A percentile compares a stretch with the other conserved stretches of the same genome.
Evolutionary conservation across 495 filamentous ascomycete species (phyloP).

Genomic region (Tuber umbilicatum): DNA sequence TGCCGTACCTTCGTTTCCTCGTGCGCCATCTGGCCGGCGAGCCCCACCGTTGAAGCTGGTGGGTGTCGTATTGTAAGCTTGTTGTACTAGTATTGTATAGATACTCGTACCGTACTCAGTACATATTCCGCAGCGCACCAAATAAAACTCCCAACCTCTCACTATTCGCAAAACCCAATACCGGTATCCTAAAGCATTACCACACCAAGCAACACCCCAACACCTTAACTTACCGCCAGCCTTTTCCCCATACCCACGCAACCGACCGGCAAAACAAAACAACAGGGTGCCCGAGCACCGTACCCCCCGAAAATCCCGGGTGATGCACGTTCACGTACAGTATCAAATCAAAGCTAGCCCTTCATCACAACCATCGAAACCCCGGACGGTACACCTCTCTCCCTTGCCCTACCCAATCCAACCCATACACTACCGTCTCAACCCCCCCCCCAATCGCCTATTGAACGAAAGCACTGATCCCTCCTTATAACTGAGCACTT

Average conservation of each 20-base stretch:
- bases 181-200: background rate
- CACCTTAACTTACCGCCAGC: background rate
- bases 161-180: too few species aligned
- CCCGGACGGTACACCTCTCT: too few species aligned
- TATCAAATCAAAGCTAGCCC: background rate
- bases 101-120: too few species aligned
- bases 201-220: background rate
- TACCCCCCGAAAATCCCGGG: background rate
- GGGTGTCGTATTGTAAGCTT: background rate
- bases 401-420: background rate
- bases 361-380: background rate
- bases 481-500: too few species aligned
- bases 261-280: background rate
- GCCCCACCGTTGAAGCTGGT: background rate
- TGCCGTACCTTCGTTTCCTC: background rate
- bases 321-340: too few species aligned
- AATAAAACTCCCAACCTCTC: too few species aligned
- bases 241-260: background rate
- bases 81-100: background rate
- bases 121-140: too few species aligned
- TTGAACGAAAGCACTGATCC: too few species aligned
- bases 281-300: background rate
- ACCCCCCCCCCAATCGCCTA: too few species aligned
- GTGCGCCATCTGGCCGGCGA: background rate
- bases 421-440: background rate